phyloP scores from a whole-genome alignment of 148 eudicot genomes.

The Linanthus parryae region DNA sequence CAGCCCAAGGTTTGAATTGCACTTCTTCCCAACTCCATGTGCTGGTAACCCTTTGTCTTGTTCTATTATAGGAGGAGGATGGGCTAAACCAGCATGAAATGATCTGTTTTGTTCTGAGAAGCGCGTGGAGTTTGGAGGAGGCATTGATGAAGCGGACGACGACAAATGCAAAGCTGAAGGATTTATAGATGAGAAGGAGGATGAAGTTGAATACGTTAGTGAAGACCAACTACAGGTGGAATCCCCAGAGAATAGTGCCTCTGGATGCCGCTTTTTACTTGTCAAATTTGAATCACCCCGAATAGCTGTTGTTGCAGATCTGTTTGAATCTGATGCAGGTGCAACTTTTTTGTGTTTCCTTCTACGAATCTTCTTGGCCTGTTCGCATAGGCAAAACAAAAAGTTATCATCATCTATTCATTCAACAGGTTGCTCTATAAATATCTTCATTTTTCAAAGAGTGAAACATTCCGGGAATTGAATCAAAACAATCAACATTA shows the following conservation, averaged over 20 bases:
- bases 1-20: conserved; percentile 1
- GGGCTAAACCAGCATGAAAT: background rate
- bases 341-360: conserved; percentile 6
- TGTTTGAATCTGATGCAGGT: background rate
- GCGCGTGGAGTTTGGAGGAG: background rate
- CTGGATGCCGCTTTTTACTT: background rate
- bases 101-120: background rate
- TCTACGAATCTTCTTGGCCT: conserved; percentile 15
- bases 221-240: too few species aligned
- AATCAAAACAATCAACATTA: too few species aligned
- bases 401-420: background rate
- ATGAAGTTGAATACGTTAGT: too few species aligned
- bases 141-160: background rate
- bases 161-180: background rate
- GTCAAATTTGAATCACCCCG: background rate
- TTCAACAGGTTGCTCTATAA: too few species aligned
- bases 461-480: too few species aligned
- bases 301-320: background rate
- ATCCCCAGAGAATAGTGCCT: too few species aligned
- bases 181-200: background rate
- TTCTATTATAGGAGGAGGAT: background rate
- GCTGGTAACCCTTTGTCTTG: background rate
- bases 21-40: background rate
- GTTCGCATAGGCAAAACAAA: background rate
- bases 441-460: too few species aligned